Evolutionary conservation across 805 yeast genomes (phyloP).

Genomic region (Candida ponderosae): DNA sequence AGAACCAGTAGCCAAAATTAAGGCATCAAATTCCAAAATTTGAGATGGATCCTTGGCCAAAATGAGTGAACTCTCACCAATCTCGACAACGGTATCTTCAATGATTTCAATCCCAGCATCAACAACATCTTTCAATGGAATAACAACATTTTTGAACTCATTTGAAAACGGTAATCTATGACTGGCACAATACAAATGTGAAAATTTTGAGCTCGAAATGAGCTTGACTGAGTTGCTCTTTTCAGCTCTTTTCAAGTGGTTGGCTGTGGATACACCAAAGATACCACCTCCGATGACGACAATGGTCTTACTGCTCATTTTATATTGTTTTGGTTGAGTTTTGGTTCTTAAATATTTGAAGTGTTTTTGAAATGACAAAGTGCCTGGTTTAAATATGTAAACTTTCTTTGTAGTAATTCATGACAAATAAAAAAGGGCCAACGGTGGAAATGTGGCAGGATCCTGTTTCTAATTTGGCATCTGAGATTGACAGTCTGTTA

Average conservation of each 20-base stretch:
- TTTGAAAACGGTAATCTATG: conserved; percentile 6
- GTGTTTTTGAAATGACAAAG: no score
- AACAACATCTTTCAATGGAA: conserved; percentile 8
- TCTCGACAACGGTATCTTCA: conserved; percentile 5
- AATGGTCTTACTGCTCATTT: background rate
- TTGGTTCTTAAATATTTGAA: no score
- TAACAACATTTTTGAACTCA: conserved; percentile 1
- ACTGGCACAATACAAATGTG: conserved; percentile 6
- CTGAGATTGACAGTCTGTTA: no score
- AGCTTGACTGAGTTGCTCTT: conserved; percentile 3
- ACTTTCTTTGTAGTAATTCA: no score
- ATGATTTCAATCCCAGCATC: conserved; percentile 12
- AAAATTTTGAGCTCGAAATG: conserved; percentile 6
- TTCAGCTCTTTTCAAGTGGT: conserved; percentile 3
- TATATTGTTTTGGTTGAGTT: background rate
- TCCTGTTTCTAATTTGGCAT: no score
- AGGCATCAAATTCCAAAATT: conserved; percentile 12
- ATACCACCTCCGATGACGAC: conserved; percentile 9
- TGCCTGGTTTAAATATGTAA: no score
- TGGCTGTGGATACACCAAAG: conserved; percentile 11
- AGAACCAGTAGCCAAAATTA: conserved; percentile 25
- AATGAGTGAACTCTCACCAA: conserved; percentile 9
- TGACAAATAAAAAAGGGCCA: no score
- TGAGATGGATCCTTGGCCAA: conserved; percentile 5
- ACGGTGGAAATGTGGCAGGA: no score